These are phyloP conservation scores for Dendrocalamus sinicus DNA, from an alignment of 176 grass and related monocot species.

Conservation along the genomic window DNA sequence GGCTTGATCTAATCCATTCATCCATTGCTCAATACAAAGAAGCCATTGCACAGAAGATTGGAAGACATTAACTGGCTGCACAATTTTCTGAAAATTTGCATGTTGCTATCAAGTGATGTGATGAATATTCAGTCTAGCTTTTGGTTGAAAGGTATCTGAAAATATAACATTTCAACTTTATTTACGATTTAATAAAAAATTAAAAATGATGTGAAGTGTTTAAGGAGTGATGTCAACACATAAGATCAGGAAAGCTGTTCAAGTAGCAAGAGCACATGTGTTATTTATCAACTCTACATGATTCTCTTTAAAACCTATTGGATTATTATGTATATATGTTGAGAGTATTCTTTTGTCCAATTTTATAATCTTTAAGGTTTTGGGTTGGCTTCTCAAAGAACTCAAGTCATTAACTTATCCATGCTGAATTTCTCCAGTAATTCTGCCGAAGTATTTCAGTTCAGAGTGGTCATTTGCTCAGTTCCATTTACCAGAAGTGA, in stretches of 20 bases:
- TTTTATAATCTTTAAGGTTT: background rate
- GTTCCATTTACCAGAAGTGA: slow-evolving; percentile 89
- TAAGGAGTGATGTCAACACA: background rate
- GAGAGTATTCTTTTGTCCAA: background rate
- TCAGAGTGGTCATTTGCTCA: slow-evolving; percentile 99
- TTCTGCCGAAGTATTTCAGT: slow-evolving; percentile 91
- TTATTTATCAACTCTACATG: background rate
- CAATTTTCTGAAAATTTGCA: background rate
- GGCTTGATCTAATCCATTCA: background rate
- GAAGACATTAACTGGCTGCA: background rate
- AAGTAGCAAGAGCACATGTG: background rate
- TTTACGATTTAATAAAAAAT: background rate
- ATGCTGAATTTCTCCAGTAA: slow-evolving; percentile 59
- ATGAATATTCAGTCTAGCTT: background rate
- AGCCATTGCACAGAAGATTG: background rate
- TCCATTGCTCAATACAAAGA: background rate
- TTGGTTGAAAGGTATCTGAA: background rate
- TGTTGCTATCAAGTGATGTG: slow-evolving; percentile 17
- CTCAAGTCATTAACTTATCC: background rate
- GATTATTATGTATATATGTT: slow-evolving; percentile 20
- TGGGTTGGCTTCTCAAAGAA: background rate
- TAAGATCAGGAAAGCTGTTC: background rate
- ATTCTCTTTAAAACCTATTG: background rate
- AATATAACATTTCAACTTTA: slow-evolving; percentile 8
- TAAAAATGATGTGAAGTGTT: background rate